These are phyloP conservation scores for Gonium pectorale DNA, from an alignment of 139 green algal genomes.

Conservation along the genomic window DNA sequence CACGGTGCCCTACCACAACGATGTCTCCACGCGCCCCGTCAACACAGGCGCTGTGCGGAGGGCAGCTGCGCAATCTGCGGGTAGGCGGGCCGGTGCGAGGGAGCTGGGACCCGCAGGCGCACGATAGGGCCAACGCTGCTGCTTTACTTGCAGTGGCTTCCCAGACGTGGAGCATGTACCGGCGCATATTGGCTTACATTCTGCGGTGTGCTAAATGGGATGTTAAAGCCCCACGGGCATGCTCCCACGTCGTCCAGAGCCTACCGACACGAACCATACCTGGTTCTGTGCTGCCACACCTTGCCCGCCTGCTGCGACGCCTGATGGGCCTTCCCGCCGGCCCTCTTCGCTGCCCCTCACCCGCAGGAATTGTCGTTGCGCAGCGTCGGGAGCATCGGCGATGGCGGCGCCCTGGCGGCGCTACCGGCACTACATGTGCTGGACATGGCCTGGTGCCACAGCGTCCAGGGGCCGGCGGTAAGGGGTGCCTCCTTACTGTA, in stretches of 20 bases:
- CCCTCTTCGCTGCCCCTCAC: no score
- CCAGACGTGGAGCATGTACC: no score
- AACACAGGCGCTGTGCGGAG: neutral
- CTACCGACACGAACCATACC: no score
- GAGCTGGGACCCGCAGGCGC: neutral
- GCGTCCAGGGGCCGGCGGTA: neutral
- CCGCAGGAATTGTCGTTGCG: slow-evolving; percentile 30
- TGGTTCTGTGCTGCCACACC: no score
- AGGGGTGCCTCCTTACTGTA: neutral
- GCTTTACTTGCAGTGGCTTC: no score
- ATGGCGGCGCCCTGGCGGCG: neutral
- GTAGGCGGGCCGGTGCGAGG: neutral
- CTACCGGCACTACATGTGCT: neutral
- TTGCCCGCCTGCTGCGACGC: no score
- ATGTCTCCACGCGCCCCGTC: neutral
- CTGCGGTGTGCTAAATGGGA: no score
- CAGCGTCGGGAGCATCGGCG: neutral
- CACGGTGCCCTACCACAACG: no score
- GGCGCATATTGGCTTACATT: no score
- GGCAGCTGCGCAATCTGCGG: neutral
- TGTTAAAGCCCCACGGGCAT: no score
- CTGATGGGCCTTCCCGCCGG: no score
- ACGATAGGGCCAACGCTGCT: neutral
- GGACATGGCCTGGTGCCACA: slow-evolving; percentile 38
- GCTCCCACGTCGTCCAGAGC: no score